These are phyloP conservation scores for Filobasidium uniguttulatum DNA, from an alignment of 1,284 basidiomycete species.

Conservation along the genomic window DNA sequence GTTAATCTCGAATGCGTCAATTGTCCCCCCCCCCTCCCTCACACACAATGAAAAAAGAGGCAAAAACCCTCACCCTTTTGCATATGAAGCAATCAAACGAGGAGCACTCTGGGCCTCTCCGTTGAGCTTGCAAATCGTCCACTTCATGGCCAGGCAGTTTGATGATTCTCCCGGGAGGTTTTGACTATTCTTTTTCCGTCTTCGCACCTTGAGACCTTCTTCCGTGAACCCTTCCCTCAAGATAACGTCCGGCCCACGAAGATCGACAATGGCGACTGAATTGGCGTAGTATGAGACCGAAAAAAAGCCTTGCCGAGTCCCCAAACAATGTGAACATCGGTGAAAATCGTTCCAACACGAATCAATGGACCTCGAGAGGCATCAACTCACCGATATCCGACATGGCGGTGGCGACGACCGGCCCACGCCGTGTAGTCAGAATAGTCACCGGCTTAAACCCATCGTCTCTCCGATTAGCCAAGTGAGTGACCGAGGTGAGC, in stretches of 20 bases:
- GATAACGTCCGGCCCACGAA: slow-evolving; percentile 56
- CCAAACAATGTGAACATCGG: background rate
- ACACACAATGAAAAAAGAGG: slow-evolving; percentile 51
- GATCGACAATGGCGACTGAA: slow-evolving; percentile 51
- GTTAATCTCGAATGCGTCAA: background rate
- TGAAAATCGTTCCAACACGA: no score
- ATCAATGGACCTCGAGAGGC: no score
- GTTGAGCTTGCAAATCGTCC: slow-evolving; percentile 49
- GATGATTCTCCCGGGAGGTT: slow-evolving; percentile 30
- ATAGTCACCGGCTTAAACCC: slow-evolving; percentile 52
- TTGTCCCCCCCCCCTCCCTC: slow-evolving; percentile 45
- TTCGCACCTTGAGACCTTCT: slow-evolving; percentile 30
- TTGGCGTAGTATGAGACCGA: slow-evolving; percentile 53
- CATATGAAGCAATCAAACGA: slow-evolving; percentile 49
- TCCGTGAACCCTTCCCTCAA: slow-evolving; percentile 38
- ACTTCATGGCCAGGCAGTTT: slow-evolving; percentile 46
- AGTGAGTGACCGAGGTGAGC: slow-evolving; percentile 27
- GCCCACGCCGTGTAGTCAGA: slow-evolving; percentile 43
- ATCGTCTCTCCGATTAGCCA: slow-evolving; percentile 38
- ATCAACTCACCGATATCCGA: slow-evolving; percentile 51
- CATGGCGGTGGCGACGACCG: slow-evolving; percentile 46
- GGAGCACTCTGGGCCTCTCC: slow-evolving; percentile 47
- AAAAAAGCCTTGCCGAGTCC: slow-evolving; percentile 53
- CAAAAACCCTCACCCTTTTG: slow-evolving; percentile 43
- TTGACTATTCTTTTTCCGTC: slow-evolving; percentile 34